A percentile compares a stretch with the other conserved stretches of the same genome.
phyloP scores from a whole-genome alignment of 2,329 filamentous ascomycete species.

The Shiraia bambusicola region DNA sequence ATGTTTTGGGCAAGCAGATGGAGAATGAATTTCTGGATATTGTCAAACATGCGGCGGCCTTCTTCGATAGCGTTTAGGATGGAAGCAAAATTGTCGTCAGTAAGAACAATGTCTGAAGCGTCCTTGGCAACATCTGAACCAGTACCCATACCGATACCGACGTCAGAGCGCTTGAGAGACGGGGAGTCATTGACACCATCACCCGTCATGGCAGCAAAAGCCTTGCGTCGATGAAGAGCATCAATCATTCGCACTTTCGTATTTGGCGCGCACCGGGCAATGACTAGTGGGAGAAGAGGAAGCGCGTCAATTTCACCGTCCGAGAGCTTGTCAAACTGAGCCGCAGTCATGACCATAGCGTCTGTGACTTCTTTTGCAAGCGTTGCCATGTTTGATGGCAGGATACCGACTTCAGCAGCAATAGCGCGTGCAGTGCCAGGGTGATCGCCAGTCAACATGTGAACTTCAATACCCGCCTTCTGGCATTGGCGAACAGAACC shows the following conservation, averaged over 20 bases:
- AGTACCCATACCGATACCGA: constrained; percentile 51
- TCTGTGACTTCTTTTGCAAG: constrained; percentile 27
- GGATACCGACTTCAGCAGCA: constrained; percentile 47
- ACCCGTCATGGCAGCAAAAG: constrained; percentile 48
- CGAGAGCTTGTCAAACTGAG: constrained; percentile 46
- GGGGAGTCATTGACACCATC: constrained; percentile 51
- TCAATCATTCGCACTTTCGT: constrained; percentile 51
- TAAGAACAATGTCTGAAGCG: constrained; percentile 49
- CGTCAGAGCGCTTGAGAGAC: constrained; percentile 49
- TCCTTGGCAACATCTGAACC: constrained; percentile 50
- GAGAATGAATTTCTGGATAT: constrained; percentile 48
- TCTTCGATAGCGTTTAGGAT: constrained; percentile 50
- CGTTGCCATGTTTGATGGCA: constrained; percentile 47
- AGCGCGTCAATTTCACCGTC: constrained; percentile 47
- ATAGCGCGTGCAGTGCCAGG: constrained; percentile 50
- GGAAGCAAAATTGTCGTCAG: constrained; percentile 50
- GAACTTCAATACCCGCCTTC: constrained; percentile 44
- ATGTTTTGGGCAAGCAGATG: constrained; percentile 39
- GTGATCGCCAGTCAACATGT: constrained; percentile 53
- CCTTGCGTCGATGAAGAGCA: constrained; percentile 45
- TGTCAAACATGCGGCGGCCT: constrained; percentile 50
- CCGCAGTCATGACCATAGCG: constrained; percentile 38
- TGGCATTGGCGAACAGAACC: constrained; percentile 44
- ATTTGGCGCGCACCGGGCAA: constrained; percentile 48
- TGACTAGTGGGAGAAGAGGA: constrained; percentile 44